phyloP scores from a whole-genome alignment of 2,329 filamentous ascomycete species.

The Metarhizium guizhouense region DNA sequence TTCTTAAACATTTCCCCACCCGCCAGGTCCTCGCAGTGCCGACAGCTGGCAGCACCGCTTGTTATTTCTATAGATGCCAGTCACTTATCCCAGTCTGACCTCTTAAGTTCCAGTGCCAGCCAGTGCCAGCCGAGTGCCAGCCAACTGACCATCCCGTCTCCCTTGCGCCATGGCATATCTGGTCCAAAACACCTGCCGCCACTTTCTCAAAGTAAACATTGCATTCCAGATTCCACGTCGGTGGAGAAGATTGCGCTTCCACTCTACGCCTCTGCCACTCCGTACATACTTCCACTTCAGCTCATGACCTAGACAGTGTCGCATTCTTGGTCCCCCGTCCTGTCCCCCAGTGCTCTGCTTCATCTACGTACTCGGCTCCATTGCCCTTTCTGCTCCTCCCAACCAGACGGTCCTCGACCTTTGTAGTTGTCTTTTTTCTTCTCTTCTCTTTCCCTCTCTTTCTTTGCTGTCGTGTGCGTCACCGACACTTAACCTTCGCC shows the following conservation, averaged over 20 bases:
- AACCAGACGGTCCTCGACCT: slow-evolving; percentile 2
- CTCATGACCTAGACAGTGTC: neutral
- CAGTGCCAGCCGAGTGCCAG: slow-evolving; percentile 7
- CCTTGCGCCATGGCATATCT: slow-evolving; percentile 5
- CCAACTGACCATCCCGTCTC: slow-evolving; percentile 1
- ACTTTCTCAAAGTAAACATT: slow-evolving; percentile 9
- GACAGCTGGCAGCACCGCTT: slow-evolving; percentile 3
- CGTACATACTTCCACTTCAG: slow-evolving; percentile 5
- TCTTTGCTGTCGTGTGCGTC: slow-evolving; percentile 4
- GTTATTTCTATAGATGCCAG: slow-evolving; percentile 5
- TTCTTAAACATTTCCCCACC: neutral
- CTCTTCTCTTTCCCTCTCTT: slow-evolving; percentile 9
- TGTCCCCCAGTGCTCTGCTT: neutral
- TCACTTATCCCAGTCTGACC: slow-evolving; percentile 8
- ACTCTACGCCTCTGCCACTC: neutral
- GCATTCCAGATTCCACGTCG: slow-evolving; percentile 11
- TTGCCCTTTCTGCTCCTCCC: neutral
- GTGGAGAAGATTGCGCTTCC: neutral
- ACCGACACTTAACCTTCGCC: slow-evolving; percentile 3
- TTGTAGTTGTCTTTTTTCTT: slow-evolving; percentile 2
- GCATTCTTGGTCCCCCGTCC: neutral
- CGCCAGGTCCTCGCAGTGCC: neutral
- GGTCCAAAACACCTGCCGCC: slow-evolving; percentile 9
- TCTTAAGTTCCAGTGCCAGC: slow-evolving; percentile 3
- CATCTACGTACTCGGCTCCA: neutral